These are phyloP conservation scores for Diaporthe velutina DNA, from an alignment of 2,329 filamentous ascomycete species.

Conservation along the genomic window DNA sequence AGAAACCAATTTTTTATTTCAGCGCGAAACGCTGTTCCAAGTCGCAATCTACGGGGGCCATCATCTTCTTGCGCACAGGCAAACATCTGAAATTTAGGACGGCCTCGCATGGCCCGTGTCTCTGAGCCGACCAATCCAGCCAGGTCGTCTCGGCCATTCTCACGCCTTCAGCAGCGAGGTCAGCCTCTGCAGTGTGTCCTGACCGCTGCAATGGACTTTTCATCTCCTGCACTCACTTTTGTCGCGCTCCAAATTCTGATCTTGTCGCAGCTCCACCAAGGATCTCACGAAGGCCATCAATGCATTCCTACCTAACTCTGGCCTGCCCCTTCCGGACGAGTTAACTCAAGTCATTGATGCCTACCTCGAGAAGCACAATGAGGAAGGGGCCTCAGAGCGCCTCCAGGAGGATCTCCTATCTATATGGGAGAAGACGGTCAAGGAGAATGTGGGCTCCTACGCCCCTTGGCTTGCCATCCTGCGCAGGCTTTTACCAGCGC, in stretches of 20 bases:
- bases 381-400: constrained; percentile 77
- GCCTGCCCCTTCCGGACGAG: constrained; percentile 75
- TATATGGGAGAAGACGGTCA: constrained; percentile 75
- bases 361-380: constrained; percentile 78
- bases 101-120: background rate
- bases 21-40: too few relatives aligned
- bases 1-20: background rate
- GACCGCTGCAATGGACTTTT: background rate
- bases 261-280: constrained; percentile 65
- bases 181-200: background rate
- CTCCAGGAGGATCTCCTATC: constrained; percentile 79
- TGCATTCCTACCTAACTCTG: constrained; percentile 61
- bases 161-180: background rate
- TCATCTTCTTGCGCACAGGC: background rate
- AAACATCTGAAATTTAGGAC: background rate
- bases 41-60: background rate
- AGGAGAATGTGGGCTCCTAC: constrained; percentile 66
- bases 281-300: constrained; percentile 71
- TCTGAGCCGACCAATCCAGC: background rate
- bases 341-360: constrained; percentile 71
- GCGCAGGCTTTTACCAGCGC: constrained; percentile 71
- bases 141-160: background rate
- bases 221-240: background rate
- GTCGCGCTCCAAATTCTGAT: constrained; percentile 16
- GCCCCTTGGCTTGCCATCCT: constrained; percentile 79